Conservation (phyloP, 768 basidiomycete species). For the Clitopilus passeckerianus region DNA sequence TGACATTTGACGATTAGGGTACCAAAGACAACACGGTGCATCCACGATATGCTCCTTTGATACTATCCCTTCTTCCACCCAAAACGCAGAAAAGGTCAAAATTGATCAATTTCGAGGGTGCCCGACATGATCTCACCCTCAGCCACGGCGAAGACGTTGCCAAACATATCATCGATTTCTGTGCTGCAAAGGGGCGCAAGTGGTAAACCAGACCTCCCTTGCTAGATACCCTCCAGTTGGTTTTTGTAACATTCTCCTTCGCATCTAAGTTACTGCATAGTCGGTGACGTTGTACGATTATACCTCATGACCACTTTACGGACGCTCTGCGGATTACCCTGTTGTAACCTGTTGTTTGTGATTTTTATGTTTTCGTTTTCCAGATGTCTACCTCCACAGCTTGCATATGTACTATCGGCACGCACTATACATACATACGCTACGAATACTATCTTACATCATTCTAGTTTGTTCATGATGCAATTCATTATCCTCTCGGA, state of each 20-base stretch:
- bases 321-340: background rate
- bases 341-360: background rate
- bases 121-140: slow-evolving; percentile 47
- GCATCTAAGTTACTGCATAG: background rate
- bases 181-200: slow-evolving; percentile 9
- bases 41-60: slow-evolving; percentile 45
- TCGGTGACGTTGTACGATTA: background rate
- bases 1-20: slow-evolving; percentile 30
- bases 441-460: background rate
- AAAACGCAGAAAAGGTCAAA: slow-evolving; percentile 27
- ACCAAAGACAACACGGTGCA: slow-evolving; percentile 54
- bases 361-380: background rate
- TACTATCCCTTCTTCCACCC: slow-evolving; percentile 38
- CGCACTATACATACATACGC: background rate
- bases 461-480: background rate
- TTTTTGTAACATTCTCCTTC: background rate
- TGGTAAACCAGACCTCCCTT: background rate
- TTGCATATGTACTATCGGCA: background rate
- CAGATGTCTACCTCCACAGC: background rate
- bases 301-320: background rate
- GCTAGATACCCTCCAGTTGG: background rate
- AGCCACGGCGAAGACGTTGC: slow-evolving; percentile 33
- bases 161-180: slow-evolving; percentile 26
- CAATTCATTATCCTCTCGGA: background rate
- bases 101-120: slow-evolving; percentile 44